These are phyloP conservation scores for Dittrichia graveolens DNA, from an alignment of 129 eudicot genomes.

Conservation along the genomic window DNA sequence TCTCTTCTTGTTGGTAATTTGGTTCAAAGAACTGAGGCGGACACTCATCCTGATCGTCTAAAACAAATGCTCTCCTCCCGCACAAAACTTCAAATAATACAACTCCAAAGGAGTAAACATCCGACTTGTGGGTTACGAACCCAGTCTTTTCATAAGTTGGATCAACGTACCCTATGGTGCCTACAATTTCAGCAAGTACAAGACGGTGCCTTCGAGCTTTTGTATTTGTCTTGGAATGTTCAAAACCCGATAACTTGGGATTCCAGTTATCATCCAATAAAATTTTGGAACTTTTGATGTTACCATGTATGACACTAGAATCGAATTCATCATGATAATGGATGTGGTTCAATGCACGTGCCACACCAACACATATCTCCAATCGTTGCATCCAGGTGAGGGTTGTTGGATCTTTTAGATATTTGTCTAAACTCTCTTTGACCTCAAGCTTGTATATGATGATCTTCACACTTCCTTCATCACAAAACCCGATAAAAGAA, in stretches of 20 bases:
- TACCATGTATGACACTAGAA: constrained; percentile 4
- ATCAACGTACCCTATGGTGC: constrained; percentile 10
- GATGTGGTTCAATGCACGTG: constrained; percentile 5
- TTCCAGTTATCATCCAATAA: constrained; percentile 13
- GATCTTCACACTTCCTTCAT: background rate
- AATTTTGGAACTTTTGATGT: constrained; percentile 16
- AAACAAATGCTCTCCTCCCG: constrained; percentile 12
- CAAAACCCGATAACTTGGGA: constrained; percentile 21
- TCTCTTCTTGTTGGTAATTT: background rate
- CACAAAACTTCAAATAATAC: constrained; percentile 21
- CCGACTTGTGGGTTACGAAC: background rate
- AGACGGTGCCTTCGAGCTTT: constrained; percentile 7
- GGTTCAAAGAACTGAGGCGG: background rate
- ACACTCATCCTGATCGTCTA: background rate
- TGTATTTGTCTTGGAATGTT: background rate
- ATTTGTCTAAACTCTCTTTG: background rate
- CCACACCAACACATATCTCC: constrained; percentile 16
- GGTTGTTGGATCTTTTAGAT: background rate
- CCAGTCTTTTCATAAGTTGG: constrained; percentile 13
- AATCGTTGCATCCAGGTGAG: constrained; percentile 10
- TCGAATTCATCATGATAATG: background rate
- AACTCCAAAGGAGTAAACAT: constrained; percentile 23
- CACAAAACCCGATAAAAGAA: background rate
- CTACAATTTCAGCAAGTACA: background rate
- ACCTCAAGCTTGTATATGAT: constrained; percentile 3